phyloP scores from a whole-genome alignment of 2,329 filamentous ascomycete species.

The Pyricularia grisea region DNA sequence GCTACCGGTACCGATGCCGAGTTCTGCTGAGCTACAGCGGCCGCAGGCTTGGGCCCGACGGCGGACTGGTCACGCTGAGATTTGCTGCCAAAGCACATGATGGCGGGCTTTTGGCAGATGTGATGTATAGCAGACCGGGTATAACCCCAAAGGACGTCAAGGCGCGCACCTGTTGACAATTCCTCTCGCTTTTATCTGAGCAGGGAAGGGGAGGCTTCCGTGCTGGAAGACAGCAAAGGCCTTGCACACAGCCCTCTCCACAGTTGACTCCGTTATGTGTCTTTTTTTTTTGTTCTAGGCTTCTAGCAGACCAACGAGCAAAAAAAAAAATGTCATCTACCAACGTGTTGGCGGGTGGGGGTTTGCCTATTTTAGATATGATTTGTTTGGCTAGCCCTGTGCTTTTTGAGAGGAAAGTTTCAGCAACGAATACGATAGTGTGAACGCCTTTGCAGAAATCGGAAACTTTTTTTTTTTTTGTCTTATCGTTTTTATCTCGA shows the following conservation, averaged over 20 bases:
- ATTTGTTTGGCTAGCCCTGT: neutral
- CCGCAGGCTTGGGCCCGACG: constrained; percentile 4
- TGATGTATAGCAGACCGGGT: neutral
- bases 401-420: neutral
- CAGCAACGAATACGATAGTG: neutral
- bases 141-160: neutral
- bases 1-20: neutral
- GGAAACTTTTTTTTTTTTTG: neutral
- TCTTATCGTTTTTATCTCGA: too few species aligned
- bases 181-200: neutral
- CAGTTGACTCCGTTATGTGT: neutral
- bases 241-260: neutral
- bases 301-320: neutral
- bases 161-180: neutral
- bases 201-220: neutral
- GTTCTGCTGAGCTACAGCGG: constrained; percentile 1
- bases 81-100: constrained; percentile 14
- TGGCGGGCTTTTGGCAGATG: neutral
- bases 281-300: neutral
- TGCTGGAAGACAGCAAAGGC: neutral
- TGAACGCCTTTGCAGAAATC: neutral
- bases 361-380: neutral
- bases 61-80: constrained; percentile 3
- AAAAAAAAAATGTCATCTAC: neutral
- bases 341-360: neutral